Evolutionary conservation across 2,329 filamentous ascomycete species (phyloP).

Genomic region (Penicillium sp.): DNA sequence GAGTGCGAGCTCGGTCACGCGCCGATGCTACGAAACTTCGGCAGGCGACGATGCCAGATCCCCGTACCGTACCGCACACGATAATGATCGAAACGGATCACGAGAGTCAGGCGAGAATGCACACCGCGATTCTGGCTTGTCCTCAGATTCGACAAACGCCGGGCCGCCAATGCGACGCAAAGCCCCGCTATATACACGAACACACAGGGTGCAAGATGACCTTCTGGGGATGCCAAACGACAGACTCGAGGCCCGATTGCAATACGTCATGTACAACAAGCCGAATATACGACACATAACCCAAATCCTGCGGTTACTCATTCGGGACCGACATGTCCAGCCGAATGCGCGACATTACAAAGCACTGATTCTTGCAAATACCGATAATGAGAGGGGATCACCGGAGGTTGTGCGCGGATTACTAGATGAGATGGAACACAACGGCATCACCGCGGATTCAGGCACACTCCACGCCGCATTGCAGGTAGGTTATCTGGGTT

Average conservation of each 20-base stretch:
- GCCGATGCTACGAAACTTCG: conserved; percentile 21
- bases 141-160: not conserved
- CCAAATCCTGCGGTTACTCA: conserved; percentile 37
- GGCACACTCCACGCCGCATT: conserved; percentile 69
- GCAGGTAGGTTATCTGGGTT: conserved; percentile 47
- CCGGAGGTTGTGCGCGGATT: conserved; percentile 60
- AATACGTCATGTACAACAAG: conserved; percentile 22
- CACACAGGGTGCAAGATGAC: conserved; percentile 3
- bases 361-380: conserved; percentile 69
- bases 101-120: not conserved
- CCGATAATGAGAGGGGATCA: conserved; percentile 61
- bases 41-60: not conserved
- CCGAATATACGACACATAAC: conserved; percentile 29
- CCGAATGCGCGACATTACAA: conserved; percentile 57
- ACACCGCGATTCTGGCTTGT: not conserved
- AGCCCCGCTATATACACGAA: not conserved
- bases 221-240: conserved; percentile 15
- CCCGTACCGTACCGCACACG: not conserved
- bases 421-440: conserved; percentile 67
- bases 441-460: conserved; percentile 60
- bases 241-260: conserved; percentile 31
- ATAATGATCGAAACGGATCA: not conserved
- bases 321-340: conserved; percentile 36
- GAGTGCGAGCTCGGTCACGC: conserved; percentile 12
- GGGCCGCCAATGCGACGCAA: not conserved